These are phyloP conservation scores for Macrocystidia cucumis DNA, from an alignment of 1,284 basidiomycete species.

Conservation along the genomic window DNA sequence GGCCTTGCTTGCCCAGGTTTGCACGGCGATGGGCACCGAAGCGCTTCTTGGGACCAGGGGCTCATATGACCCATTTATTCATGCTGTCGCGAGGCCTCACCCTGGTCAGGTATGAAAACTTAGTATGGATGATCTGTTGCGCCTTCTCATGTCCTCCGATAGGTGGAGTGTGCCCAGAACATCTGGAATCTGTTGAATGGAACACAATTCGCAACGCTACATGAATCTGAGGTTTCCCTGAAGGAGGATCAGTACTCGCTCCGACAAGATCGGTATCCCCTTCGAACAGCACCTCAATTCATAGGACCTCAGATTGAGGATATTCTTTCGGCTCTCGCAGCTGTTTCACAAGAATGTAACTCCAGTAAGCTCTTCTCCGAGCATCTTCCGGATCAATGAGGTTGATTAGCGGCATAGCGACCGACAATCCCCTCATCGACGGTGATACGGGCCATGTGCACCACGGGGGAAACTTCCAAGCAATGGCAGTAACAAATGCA, in stretches of 20 bases:
- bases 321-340: slow-evolving; percentile 54
- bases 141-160: slow-evolving; percentile 5
- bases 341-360: slow-evolving; percentile 74
- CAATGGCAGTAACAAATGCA: slow-evolving; percentile 75
- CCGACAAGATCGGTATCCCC: slow-evolving; percentile 73
- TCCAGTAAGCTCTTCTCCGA: slow-evolving; percentile 50
- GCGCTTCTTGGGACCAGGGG: slow-evolving; percentile 68
- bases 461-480: slow-evolving; percentile 83
- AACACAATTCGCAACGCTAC: slow-evolving; percentile 57
- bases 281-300: slow-evolving; percentile 77
- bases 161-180: slow-evolving; percentile 65
- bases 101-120: slow-evolving; percentile 57
- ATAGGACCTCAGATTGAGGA: slow-evolving; percentile 81
- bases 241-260: slow-evolving; percentile 47
- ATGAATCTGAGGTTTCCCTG: slow-evolving; percentile 53
- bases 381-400: slow-evolving; percentile 1
- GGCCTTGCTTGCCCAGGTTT: slow-evolving; percentile 64
- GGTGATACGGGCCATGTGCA: slow-evolving; percentile 55
- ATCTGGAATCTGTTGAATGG: slow-evolving; percentile 68
- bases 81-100: slow-evolving; percentile 74
- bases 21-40: slow-evolving; percentile 82
- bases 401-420: slow-evolving; percentile 30
- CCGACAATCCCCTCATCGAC: slow-evolving; percentile 70
- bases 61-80: slow-evolving; percentile 78
- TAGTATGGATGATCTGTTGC: slow-evolving; percentile 3